A percentile compares a stretch with the other conserved stretches of the same genome.
These are phyloP conservation scores for Irpex rosettiformis DNA, from an alignment of 1,284 basidiomycete genomes.

Conservation along the genomic window DNA sequence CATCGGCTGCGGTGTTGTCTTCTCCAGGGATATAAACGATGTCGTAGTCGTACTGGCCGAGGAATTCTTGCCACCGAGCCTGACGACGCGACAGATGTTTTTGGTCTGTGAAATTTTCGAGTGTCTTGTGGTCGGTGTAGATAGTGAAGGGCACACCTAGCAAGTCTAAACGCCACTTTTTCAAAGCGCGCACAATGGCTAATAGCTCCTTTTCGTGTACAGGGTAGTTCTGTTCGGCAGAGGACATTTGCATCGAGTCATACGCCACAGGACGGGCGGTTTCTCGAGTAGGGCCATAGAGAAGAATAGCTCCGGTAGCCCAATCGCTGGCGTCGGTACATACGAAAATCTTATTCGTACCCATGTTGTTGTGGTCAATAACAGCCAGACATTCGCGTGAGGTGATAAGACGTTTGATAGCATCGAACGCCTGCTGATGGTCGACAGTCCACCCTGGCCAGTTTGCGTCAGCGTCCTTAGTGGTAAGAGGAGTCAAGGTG, in stretches of 20 bases:
- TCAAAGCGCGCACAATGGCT: constrained; percentile 12
- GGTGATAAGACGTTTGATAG: neutral
- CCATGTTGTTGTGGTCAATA: constrained; percentile 10
- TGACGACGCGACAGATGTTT: neutral
- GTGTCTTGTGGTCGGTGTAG: constrained; percentile 2
- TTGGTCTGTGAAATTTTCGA: constrained; percentile 1
- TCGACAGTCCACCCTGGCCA: neutral
- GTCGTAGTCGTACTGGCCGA: constrained; percentile 1
- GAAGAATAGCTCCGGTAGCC: constrained; percentile 6
- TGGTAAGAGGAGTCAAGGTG: neutral
- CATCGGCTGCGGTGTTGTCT: constrained; percentile 24
- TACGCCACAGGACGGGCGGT: constrained; percentile 12
- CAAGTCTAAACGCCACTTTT: constrained; percentile 4
- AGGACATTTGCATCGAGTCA: constrained; percentile 16
- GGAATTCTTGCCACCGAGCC: constrained; percentile 6
- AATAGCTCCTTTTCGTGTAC: constrained; percentile 27
- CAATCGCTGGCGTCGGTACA: constrained; percentile 1
- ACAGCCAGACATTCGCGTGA: constrained; percentile 9
- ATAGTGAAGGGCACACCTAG: constrained; percentile 3
- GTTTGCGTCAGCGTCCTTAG: constrained; percentile 3
- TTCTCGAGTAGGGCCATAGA: constrained; percentile 10
- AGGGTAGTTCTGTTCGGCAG: constrained; percentile 25
- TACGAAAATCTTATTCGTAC: constrained; percentile 5
- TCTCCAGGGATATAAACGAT: constrained; percentile 10
- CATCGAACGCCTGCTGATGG: constrained; percentile 1